These are phyloP conservation scores for Mortierella sp. DNA, from an alignment of 371 early-diverging fungal genomes.

Conservation along the genomic window DNA sequence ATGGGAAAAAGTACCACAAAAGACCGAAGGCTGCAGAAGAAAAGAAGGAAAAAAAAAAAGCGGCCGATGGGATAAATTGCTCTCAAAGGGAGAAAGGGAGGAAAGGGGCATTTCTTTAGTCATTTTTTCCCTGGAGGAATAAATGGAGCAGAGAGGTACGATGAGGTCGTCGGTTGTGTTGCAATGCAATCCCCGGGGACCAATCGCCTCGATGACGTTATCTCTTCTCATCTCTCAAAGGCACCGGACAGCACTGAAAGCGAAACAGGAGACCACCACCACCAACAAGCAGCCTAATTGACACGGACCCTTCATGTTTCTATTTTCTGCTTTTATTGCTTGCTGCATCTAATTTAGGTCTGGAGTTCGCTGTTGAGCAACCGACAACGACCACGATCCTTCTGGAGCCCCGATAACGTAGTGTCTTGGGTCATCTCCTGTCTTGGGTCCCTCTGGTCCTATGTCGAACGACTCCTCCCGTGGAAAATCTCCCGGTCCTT, in stretches of 20 bases:
- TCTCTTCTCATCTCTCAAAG: constrained; percentile 5
- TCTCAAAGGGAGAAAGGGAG: neutral
- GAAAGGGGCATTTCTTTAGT: neutral
- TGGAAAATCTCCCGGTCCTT: constrained; percentile 45
- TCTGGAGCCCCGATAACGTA: constrained; percentile 33
- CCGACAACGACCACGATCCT: constrained; percentile 24
- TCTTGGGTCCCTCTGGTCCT: constrained; percentile 23
- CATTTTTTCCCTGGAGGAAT: constrained; percentile 9
- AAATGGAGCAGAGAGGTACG: neutral
- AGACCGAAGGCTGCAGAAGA: neutral
- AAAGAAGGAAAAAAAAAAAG: neutral
- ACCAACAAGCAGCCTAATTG: neutral
- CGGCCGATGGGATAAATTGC: constrained; percentile 5
- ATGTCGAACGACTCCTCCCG: constrained; percentile 26
- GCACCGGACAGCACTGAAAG: neutral
- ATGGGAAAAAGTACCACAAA: neutral
- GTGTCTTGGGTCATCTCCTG: constrained; percentile 28
- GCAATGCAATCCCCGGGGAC: neutral
- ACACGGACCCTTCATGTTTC: neutral
- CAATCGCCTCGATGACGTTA: neutral
- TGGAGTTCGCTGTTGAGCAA: constrained; percentile 27
- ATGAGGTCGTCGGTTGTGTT: neutral
- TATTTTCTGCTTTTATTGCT: neutral
- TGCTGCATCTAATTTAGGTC: constrained; percentile 19
- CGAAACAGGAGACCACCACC: neutral